phyloP scores from a whole-genome alignment of 208 protist genomes.

The Histomonas meleagridis region DNA sequence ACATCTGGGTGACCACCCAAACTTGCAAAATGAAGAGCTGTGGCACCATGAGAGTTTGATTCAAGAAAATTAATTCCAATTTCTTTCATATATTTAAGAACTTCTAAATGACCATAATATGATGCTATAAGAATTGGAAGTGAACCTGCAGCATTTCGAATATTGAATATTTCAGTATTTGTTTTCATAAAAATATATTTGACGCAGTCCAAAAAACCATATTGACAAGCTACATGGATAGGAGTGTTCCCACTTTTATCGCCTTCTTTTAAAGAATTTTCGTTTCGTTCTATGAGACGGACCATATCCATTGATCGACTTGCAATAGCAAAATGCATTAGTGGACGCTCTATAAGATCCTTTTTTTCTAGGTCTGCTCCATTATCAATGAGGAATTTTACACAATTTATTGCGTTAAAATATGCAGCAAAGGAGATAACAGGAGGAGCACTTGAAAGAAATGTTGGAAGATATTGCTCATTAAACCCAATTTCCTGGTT shows the following conservation, averaged over 20 bases:
- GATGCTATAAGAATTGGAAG: constrained; percentile 2
- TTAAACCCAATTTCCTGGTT: not conserved
- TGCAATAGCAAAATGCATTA: not conserved
- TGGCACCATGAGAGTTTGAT: too few species aligned
- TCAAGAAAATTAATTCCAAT: not conserved
- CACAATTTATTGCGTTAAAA: not conserved
- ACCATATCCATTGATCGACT: not conserved
- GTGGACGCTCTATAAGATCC: not conserved
- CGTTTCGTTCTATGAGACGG: not conserved
- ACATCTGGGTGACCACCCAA: not conserved
- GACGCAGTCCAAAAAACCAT: not conserved
- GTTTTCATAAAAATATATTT: not conserved
- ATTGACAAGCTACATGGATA: not conserved
- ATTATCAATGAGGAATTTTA: not conserved
- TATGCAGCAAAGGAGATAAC: not conserved
- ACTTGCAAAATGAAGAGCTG: not conserved
- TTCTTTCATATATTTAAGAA: not conserved
- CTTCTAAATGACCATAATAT: not conserved
- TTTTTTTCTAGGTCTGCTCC: not conserved
- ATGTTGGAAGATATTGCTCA: not conserved
- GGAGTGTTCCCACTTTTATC: not conserved
- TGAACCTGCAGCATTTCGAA: too few species aligned
- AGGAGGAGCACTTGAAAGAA: not conserved
- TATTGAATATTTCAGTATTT: not conserved
- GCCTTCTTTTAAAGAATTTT: not conserved